Base-by-base conservation (phyloP, 2,329 filamentous ascomycete species). In the Rhinocladiella similis region DNA sequence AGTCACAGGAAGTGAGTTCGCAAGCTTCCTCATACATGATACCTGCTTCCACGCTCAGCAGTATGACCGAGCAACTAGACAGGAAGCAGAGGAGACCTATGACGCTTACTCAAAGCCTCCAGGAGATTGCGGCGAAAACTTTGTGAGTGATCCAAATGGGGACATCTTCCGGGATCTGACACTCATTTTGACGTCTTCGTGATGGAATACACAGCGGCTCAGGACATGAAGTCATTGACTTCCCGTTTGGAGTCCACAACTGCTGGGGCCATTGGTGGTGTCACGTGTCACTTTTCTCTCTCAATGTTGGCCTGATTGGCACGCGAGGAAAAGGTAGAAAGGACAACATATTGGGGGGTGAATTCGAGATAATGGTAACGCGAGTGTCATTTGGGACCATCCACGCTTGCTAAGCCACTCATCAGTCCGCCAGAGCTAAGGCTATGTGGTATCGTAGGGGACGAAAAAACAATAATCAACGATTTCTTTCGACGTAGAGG, bases 401-500 rank as follows among this genome's bases (percentile, higher is more conserved):
- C 59, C 56, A 57, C 59, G 59, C 59, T 62, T 62, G 59, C 59
- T 62, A 62, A 62, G 51, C 56, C 59, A 50, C 56, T 59, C 51
- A 62, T 59, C 59, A 50, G 54, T 56, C 59, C 56, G 59, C 56
- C 59, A 59, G 47, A 59, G 56, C 56, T 59, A 57, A 60, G 57
- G 54, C 62, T 63, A 61, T 59, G 62, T 60, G 61, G 59, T 62
- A 61, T 61, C 55, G 55, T 60, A 59, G 56, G 58, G 59, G 50
- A 63, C 54, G 55, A 61, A 56, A 63, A 57, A 46, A 54, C 38
- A 41, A 50, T 55, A 62, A 56, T 50, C 56, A 59, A 49, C 52
- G 48, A 45, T 59, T 57, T 53, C 53, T 52, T 52, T 58, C 45
- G 53, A 58, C 53, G 53, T 55, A 54, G 53, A 53, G 29, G 53